Base-by-base conservation (phyloP, 2,329 filamentous ascomycete species). In the Venturia asperata region DNA sequence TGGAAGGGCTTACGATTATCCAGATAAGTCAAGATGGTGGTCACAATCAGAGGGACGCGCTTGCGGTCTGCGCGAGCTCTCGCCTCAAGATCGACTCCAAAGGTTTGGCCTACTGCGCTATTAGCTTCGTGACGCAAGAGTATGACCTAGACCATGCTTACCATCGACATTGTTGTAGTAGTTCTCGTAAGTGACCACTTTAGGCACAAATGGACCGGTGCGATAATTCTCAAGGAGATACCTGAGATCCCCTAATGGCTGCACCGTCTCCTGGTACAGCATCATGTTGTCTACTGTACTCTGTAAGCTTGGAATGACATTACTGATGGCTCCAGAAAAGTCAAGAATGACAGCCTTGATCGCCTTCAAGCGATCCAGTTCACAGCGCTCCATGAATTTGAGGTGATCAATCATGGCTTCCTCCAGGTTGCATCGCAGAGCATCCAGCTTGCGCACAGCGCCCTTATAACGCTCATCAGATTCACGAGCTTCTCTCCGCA, bases 271-370 rank as follows among this genome's bases (percentile, higher is more conserved):
- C 76, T 99, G 94, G 79, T 95, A 99, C 60, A 99, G 83, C 87
- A 99, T 92, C 92, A 99, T 97, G 74, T 95, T 92, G 79, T 99
- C 94, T 30, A 99, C 92, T 0, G 92, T 92, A 66, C 93, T 93
- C 77, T 97, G 94, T 68, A 99, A 80, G 72, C 90, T 95, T 21
- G 94, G 95, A 68, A 99, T 97, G 71, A 97, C 93, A 72, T 99
- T 99, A 81, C 93, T 93, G 75, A 99, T 90, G 45, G 93, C 92
- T 58, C 94, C 94, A 5, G 93, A 97, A 76, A 99, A 97, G 78
- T 99, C 95, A 55, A 99, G 84, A 68, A 99, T 88, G 63, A 99
- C 95, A 30, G 93, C 93, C 82, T 99, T 97, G 82, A 99, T 94
- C 24, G 95, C 94, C 82, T 96, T 97, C 61, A 99, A 83, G 68